phyloP scores from a whole-genome alignment of 345 rosid species.

The Pistacia atlantica region DNA sequence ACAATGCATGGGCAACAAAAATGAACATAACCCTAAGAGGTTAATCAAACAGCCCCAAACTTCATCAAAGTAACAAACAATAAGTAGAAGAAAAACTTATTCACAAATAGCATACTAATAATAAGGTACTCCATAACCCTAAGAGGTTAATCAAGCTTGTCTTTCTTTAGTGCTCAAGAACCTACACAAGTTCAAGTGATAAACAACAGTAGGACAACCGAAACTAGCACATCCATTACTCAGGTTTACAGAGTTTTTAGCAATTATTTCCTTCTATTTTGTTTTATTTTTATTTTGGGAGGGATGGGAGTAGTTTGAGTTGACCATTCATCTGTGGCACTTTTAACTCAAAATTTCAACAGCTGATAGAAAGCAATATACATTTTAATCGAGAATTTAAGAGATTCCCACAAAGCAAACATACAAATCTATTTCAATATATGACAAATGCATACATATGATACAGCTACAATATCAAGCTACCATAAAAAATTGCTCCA shows the following conservation, averaged over 20 bases:
- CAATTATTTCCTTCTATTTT: too few species aligned
- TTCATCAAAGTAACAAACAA: background rate
- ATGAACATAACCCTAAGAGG: conserved; percentile 5
- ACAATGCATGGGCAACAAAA: conserved; percentile 24
- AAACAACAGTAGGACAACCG: background rate
- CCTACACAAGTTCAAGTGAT: background rate
- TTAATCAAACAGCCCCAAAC: conserved; percentile 9
- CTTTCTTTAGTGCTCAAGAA: background rate
- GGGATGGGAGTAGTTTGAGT: too few species aligned
- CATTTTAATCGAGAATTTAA: too few species aligned
- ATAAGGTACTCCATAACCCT: background rate
- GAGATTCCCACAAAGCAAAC: too few species aligned
- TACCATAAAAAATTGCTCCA: too few species aligned
- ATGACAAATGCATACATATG: too few species aligned
- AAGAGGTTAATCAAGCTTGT: background rate
- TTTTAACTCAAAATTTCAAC: too few species aligned
- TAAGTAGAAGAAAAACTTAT: background rate
- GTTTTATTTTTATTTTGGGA: too few species aligned
- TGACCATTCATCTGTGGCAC: too few species aligned
- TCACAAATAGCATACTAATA: background rate
- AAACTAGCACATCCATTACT: background rate
- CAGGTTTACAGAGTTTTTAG: background rate
- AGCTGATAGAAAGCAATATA: too few species aligned
- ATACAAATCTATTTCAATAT: too few species aligned
- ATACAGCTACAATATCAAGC: too few species aligned